Base-by-base conservation (phyloP, 1,284 basidiomycete species). In the Leccinum colubrinum region DNA sequence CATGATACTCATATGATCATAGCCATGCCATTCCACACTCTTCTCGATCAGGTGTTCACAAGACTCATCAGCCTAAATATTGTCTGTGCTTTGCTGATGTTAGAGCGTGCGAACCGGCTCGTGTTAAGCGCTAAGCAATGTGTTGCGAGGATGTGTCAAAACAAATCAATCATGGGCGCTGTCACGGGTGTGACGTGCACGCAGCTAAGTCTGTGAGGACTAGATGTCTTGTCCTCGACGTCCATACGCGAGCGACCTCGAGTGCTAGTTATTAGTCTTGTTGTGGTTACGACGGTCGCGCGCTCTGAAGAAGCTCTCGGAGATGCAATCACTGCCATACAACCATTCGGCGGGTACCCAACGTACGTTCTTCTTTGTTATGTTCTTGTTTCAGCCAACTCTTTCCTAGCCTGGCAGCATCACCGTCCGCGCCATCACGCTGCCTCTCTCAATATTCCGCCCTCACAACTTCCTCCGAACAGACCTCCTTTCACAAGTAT, bases 31-130 rank as follows among this genome's bases (percentile, higher is more conserved):
- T 67, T 61, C 72, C 41, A 62, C 59, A 59, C 60, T 62, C 46
- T 39, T 59, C 55, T 59, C 63, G 58, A 66, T 37, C 22, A 51
- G 59, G 46, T 68, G 62, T 61, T 60, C 66, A 66, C 61, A 70
- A 67, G 63, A 74, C 70, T 73, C 72, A 77, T 75, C 74, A 74
- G 77, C 74, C 72, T 73, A 65, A 72, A 65, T 65, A 68, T 65
- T 63, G 56, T 59, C 59, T 30, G 66, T 68, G 65, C 61, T 63
- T 66, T 65, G 70, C 73, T 22, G 37, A 41, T 41, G 39, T 70
- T 81, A 80, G 76, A 76, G 48, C 65, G 58, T 60, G 30, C 51
- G 33, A 58, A 48, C 53, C 12, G 6, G 39, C 15, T 41, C 37
- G 37, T 15, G 15, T n/a, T 41, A 8, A 48, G 53, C 6, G 39